phyloP scores from a whole-genome alignment of 305 asterid species.

The Rubia tinctorum region DNA sequence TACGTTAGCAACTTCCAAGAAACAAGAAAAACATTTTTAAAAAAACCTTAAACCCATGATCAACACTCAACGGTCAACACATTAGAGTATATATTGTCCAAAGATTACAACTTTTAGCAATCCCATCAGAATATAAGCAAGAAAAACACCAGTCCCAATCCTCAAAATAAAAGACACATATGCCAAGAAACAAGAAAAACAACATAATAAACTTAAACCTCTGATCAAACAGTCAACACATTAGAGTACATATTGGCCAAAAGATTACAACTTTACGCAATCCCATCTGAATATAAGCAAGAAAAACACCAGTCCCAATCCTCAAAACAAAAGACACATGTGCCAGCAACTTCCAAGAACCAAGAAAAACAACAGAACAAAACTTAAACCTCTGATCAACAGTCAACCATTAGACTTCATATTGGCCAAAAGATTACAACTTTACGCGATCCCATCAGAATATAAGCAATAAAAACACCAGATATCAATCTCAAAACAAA shows the following conservation, averaged over 20 bases:
- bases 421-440: neutral
- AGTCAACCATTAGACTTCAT: neutral
- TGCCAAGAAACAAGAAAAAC: neutral
- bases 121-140: neutral
- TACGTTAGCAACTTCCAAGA: conserved; percentile 2
- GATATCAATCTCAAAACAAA: neutral
- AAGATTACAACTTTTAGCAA: neutral
- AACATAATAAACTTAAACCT: neutral
- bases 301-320: neutral
- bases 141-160: neutral
- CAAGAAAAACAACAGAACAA: neutral
- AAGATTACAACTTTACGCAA: neutral
- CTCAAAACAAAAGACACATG: neutral
- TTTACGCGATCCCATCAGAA: too few relatives aligned
- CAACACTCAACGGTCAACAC: too few relatives aligned
- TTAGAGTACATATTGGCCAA: neutral
- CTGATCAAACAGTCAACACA: neutral
- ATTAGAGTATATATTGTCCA: neutral
- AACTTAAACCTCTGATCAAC: neutral
- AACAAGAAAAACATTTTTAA: neutral
- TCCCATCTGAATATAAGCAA: neutral
- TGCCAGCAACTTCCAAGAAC: neutral
- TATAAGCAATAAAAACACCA: too few relatives aligned
- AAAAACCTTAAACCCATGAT: neutral
- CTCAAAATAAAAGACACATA: neutral